Conservation (phyloP, 305 asterid genomes). For the Solanum hybrid region DNA sequence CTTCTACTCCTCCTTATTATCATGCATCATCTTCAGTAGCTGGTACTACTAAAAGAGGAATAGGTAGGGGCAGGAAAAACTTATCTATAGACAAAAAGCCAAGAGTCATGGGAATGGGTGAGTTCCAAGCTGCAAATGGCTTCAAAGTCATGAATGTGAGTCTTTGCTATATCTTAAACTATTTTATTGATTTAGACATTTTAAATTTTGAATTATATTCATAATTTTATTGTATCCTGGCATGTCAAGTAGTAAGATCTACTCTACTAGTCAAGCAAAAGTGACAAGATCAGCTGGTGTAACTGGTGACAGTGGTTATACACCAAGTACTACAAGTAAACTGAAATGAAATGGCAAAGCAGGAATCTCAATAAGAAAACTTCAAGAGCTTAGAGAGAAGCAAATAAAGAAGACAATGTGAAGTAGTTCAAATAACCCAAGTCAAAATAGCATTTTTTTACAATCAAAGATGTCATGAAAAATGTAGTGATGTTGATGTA, state of each 20-base stretch:
- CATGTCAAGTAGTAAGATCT: neutral
- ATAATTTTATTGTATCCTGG: neutral
- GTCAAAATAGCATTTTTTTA: neutral
- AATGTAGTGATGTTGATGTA: neutral
- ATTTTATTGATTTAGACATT: neutral
- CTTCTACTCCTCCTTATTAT: neutral
- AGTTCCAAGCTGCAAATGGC: neutral
- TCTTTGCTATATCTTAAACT: neutral
- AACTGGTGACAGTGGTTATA: neutral
- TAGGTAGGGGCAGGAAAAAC: neutral
- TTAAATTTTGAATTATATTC: neutral
- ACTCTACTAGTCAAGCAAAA: neutral
- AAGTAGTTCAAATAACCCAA: neutral
- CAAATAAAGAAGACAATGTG: neutral
- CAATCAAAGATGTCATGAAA: neutral
- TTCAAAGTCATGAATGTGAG: neutral
- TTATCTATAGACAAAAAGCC: neutral
- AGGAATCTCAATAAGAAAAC: neutral
- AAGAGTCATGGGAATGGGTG: neutral
- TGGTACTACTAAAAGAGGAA: neutral
- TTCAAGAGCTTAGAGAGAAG: neutral
- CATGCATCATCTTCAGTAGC: neutral
- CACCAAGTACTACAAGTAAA: neutral
- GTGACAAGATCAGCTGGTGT: neutral
- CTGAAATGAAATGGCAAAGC: neutral